Evolutionary conservation across 2,329 filamentous ascomycete genomes (phyloP).

Genomic region (Colletotrichum lupini): DNA sequence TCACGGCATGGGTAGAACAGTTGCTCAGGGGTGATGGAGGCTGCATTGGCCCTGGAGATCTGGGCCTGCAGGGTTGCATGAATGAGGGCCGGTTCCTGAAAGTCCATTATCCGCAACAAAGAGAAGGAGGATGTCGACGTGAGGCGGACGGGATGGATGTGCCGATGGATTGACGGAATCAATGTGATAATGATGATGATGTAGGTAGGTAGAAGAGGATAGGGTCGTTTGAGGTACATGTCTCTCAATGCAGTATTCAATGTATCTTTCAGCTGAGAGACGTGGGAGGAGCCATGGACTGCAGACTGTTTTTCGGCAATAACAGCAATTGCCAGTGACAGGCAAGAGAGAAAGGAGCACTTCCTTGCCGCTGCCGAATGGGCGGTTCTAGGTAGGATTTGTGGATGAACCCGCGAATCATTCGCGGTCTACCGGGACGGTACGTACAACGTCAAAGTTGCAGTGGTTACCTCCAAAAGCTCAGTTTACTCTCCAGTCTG

Average conservation of each 20-base stretch:
- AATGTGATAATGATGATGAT: background rate
- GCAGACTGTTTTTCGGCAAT: background rate
- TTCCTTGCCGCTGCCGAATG: constrained; percentile 7
- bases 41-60: constrained; percentile 19
- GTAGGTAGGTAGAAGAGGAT: background rate
- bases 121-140: background rate
- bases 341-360: background rate
- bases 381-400: background rate
- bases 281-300: background rate
- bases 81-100: background rate
- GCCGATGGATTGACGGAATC: background rate
- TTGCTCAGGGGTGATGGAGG: constrained; percentile 15
- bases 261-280: background rate
- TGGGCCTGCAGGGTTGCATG: background rate
- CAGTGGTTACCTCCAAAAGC: background rate
- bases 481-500: too few species aligned
- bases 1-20: constrained; percentile 26
- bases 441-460: background rate
- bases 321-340: background rate
- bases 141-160: background rate
- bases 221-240: too few species aligned
- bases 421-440: background rate
- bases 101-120: background rate
- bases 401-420: constrained; percentile 22
- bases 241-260: too few species aligned